Percentiles rank a stretch among this genome's conserved stretches.
Evolutionary conservation across 371 early-diverging fungal genomes (phyloP).

Genomic region (Umbelopsis sp.): DNA sequence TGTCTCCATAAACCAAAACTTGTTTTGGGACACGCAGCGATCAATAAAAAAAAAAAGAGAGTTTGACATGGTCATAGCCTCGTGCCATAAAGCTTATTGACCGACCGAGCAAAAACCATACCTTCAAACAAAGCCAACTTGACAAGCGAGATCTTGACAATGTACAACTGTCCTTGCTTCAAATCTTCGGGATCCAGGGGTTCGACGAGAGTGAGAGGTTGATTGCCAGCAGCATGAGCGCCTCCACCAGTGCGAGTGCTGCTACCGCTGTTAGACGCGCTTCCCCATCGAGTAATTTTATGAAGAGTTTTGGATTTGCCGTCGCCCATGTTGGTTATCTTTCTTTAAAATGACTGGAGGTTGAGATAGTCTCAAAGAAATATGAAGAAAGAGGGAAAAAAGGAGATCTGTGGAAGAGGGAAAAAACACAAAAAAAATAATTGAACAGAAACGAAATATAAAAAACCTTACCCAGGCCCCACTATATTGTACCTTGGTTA

Average conservation of each 20-base stretch:
- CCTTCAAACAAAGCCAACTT: slow-evolving; percentile 44
- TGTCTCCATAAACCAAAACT: neutral
- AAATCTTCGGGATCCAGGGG: slow-evolving; percentile 42
- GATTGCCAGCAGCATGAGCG: neutral
- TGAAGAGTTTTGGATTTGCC: slow-evolving; percentile 13
- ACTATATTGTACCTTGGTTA: slow-evolving; percentile 3
- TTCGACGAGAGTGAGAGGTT: slow-evolving; percentile 18
- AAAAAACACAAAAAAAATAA: neutral
- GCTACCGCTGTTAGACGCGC: slow-evolving; percentile 5
- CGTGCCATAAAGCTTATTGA: neutral
- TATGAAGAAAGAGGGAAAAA: neutral
- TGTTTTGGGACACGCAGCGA: neutral
- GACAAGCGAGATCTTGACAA: slow-evolving; percentile 34
- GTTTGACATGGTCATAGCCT: neutral
- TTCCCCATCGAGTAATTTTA: slow-evolving; percentile 16
- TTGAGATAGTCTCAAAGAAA: neutral
- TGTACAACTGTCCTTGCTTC: slow-evolving; percentile 37
- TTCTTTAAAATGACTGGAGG: neutral
- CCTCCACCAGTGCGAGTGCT: slow-evolving; percentile 6
- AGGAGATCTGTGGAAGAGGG: neutral
- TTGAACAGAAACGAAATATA: neutral
- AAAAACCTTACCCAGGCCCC: neutral
- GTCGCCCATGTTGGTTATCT: neutral
- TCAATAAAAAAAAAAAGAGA: too few relatives aligned
- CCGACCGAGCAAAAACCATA: neutral